Conservation (phyloP, 371 early-diverging fungal species). For the Capniomyces stellatus region DNA sequence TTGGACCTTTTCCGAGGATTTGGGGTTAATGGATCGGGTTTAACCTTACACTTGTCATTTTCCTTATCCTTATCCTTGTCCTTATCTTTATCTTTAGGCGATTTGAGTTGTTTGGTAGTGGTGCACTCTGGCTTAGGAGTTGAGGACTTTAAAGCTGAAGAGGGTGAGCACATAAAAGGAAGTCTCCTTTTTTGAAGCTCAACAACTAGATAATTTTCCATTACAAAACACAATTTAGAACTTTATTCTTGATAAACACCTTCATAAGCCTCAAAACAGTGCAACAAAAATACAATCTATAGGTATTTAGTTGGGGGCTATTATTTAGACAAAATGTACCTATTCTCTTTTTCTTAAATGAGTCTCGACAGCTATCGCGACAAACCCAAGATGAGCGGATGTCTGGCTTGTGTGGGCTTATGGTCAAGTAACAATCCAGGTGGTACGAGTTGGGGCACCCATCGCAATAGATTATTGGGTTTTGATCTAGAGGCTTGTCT, state of each 20-base stretch:
- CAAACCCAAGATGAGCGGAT: constrained; percentile 27
- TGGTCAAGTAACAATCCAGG: constrained; percentile 40
- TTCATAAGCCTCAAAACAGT: too few relatives aligned
- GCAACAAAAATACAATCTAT: neutral
- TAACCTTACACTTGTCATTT: too few relatives aligned
- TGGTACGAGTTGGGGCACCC: constrained; percentile 75
- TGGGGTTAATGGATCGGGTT: too few relatives aligned
- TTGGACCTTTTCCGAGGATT: neutral
- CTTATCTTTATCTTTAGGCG: too few relatives aligned
- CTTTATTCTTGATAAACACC: too few relatives aligned
- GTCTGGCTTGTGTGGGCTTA: neutral
- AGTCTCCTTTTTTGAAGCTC: constrained; percentile 24
- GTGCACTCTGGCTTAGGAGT: neutral
- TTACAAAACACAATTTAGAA: too few relatives aligned
- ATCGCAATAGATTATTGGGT: constrained; percentile 58
- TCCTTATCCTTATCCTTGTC: too few relatives aligned
- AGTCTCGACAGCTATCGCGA: constrained; percentile 38
- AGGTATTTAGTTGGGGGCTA: neutral
- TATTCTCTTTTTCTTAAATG: constrained; percentile 19
- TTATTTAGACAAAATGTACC: neutral
- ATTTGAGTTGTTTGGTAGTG: too few relatives aligned
- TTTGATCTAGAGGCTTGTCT: constrained; percentile 40
- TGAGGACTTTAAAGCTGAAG: neutral
- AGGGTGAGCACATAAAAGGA: constrained; percentile 24
- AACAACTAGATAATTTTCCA: constrained; percentile 9